Evolutionary conservation across 768 basidiomycete species (phyloP), one percentile per base, ranked within the genome.

Genomic region (Rhizopogon roseolus): DNA sequence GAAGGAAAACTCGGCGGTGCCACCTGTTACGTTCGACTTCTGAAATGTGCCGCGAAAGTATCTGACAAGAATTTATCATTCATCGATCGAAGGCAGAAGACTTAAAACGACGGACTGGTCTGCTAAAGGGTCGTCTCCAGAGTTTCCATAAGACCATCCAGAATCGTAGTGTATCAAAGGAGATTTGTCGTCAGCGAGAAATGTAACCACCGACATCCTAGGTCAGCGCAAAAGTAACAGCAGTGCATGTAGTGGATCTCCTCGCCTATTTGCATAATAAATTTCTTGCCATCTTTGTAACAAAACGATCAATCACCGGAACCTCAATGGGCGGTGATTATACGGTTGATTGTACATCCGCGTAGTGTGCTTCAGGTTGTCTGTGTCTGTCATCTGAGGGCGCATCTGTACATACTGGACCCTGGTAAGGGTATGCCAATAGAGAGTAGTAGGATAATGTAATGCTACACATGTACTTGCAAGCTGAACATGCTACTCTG

Each of bases 21-120:
- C 76, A 8, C 66, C 62, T 32, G 59, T 57, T 0, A 57, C 61
- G n/a, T 69, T 62, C 5, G 78, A 76, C 5, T 54, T 64, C 55
- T 67, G 73, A 53, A 75, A 80, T 38, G 71, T 76, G 42, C 70
- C 70, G 3, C 66, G 63, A 19, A 68, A 69, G 48, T 76, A 76
- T 53, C 75, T 76, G 22, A 29, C 11, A 43, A 19, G n/a, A 19
- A 9, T 9, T 49, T 46, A 19, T 49, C 42, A 40, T 11, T 28
- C 9, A 1, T 29, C 2, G 8, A 32, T 28, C 9, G 36, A 36
- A 10, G n/a, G n/a, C 34, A 1, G n/a, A 49, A 9, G 41, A 13
- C 7, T 27, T 0, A 10, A 5, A 19, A 16, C 3, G n/a, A 29
- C 56, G 25, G 50, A 70, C 68, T 56, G 25, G n/a, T 55, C 45